Percentiles rank a stretch among this genome's conserved stretches.
These are phyloP conservation scores for Grosmannia huntii DNA, from an alignment of 2,329 filamentous ascomycete species.

Conservation along the genomic window DNA sequence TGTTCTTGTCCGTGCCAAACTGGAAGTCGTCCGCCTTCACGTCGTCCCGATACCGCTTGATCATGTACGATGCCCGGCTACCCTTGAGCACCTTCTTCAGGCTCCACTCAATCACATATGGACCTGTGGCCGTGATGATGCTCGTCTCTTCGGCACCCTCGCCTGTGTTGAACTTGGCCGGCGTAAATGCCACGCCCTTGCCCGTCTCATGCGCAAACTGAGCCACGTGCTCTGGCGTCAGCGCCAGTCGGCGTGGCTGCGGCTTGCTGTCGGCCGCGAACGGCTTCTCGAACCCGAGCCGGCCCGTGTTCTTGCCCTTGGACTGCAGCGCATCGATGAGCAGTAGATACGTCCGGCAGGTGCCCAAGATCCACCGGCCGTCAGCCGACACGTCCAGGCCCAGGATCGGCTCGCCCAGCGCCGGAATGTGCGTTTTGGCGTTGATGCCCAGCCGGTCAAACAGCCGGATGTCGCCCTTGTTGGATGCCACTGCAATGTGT, in stretches of 20 bases:
- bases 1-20: conserved; percentile 92
- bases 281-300: conserved; percentile 90
- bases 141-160: conserved; percentile 72
- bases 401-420: conserved; percentile 86
- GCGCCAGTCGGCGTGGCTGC: conserved; percentile 75
- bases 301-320: conserved; percentile 89
- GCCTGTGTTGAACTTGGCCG: conserved; percentile 65
- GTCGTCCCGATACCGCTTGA: conserved; percentile 90
- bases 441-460: conserved; percentile 96
- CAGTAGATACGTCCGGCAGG: conserved; percentile 85
- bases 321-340: conserved; percentile 88
- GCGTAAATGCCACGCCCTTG: conserved; percentile 72
- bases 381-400: conserved; percentile 93
- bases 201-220: conserved; percentile 97
- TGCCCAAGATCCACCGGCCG: conserved; percentile 89
- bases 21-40: conserved; percentile 99
- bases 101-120: conserved; percentile 94
- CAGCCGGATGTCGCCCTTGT: conserved; percentile 91
- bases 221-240: conserved; percentile 85
- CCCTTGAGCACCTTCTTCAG: conserved; percentile 78
- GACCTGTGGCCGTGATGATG: conserved; percentile 92
- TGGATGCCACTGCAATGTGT: conserved; percentile 90
- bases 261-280: conserved; percentile 92
- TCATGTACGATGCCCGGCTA: conserved; percentile 79
- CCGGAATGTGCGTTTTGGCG: conserved; percentile 92